These are phyloP conservation scores for Naganishia vishniacii DNA, from an alignment of 768 basidiomycete genomes.

Conservation along the genomic window DNA sequence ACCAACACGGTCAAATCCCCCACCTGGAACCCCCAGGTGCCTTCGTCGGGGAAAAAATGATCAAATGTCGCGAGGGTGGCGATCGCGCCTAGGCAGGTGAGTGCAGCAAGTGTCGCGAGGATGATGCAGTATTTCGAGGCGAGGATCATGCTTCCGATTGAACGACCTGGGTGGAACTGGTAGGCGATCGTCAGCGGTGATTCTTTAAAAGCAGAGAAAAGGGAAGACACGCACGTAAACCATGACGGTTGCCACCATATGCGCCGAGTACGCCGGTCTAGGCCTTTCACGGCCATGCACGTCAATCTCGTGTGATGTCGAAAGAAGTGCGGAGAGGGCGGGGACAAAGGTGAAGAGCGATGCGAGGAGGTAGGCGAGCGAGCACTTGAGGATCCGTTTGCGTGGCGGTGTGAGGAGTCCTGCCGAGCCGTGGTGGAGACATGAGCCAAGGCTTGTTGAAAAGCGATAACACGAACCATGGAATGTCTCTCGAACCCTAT, in stretches of 20 bases:
- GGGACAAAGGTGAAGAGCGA: conserved; percentile 90
- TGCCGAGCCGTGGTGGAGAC: background rate
- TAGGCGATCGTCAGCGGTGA: no score
- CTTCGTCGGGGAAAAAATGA: conserved; percentile 35
- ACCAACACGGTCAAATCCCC: conserved; percentile 66
- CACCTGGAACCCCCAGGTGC: conserved; percentile 48
- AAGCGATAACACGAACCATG: background rate
- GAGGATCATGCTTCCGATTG: conserved; percentile 85
- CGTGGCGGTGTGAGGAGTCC: background rate
- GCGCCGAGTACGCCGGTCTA: conserved; percentile 68
- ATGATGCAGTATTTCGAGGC: conserved; percentile 71
- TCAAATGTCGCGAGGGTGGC: conserved; percentile 75
- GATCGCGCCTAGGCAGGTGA: conserved; percentile 71
- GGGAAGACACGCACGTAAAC: conserved; percentile 59
- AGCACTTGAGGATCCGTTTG: conserved; percentile 73
- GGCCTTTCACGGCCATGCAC: conserved; percentile 40
- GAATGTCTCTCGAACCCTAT: no score
- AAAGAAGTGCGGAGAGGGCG: conserved; percentile 56
- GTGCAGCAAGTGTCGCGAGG: conserved; percentile 58
- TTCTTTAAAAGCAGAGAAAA: background rate
- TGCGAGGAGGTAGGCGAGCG: conserved; percentile 79
- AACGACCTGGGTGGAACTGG: conserved; percentile 92
- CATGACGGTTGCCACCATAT: conserved; percentile 74
- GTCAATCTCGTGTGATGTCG: conserved; percentile 54
- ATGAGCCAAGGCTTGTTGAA: background rate